Conservation (phyloP, 1,139 yeast genomes). For the Scheffersomyces segobiensis region DNA sequence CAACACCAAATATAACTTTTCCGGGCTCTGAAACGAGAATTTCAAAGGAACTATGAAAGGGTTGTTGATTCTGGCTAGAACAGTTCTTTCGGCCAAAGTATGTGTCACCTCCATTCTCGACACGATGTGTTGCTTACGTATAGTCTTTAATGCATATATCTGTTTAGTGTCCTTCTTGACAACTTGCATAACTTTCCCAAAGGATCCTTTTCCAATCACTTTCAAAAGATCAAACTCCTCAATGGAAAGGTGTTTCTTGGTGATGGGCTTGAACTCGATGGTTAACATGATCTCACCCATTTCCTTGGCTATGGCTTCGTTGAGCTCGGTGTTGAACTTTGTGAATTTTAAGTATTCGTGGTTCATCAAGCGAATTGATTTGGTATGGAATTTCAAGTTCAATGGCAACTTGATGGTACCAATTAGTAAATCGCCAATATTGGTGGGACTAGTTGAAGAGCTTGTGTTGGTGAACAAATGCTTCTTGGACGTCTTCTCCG, state of each 20-base stretch:
- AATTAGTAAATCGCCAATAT: constrained; percentile 41
- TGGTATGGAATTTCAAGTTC: constrained; percentile 38
- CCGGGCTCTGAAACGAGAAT: constrained; percentile 95
- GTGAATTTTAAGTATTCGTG: constrained; percentile 49
- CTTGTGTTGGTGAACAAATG: constrained; percentile 25
- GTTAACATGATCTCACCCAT: constrained; percentile 65
- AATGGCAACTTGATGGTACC: constrained; percentile 47
- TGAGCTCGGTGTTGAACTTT: constrained; percentile 26
- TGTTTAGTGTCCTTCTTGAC: constrained; percentile 92
- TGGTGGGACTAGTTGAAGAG: constrained; percentile 13
- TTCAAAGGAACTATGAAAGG: constrained; percentile 99
- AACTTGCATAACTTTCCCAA: constrained; percentile 98
- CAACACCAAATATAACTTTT: constrained; percentile 83
- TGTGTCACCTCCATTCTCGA: constrained; percentile 94
- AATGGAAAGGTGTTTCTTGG: constrained; percentile 65
- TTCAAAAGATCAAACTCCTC: constrained; percentile 91
- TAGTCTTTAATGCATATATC: constrained; percentile 89
- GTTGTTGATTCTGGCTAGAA: constrained; percentile 85
- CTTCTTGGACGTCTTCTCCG: constrained; percentile 31
- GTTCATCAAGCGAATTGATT: constrained; percentile 42
- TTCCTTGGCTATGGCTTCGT: constrained; percentile 23
- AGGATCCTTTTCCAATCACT: constrained; percentile 96
- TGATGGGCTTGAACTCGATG: constrained; percentile 73
- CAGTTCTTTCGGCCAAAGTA: constrained; percentile 94
- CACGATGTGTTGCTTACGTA: constrained; percentile 90